Evolutionary conservation across 2,329 filamentous ascomycete genomes (phyloP).

Genomic region (Gliomastix tumulicola): DNA sequence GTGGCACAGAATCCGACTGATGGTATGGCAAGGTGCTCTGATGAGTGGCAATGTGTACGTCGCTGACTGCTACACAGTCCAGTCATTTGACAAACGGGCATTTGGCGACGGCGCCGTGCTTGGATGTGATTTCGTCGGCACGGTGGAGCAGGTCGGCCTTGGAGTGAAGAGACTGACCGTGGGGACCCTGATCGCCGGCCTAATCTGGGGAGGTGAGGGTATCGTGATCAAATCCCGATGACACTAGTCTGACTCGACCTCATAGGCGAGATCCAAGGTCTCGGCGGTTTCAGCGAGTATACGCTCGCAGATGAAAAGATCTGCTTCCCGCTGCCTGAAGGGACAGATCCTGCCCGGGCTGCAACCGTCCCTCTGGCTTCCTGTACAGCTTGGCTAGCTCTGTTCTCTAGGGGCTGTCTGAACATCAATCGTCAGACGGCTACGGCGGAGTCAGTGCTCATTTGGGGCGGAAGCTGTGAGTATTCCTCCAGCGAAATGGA

Average conservation of each 20-base stretch:
- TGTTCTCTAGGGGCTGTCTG: constrained; percentile 28
- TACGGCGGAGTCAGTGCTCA: constrained; percentile 17
- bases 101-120: constrained; percentile 28
- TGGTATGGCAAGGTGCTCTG: neutral
- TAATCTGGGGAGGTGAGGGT: constrained; percentile 20
- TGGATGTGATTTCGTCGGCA: constrained; percentile 28
- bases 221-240: too few species aligned
- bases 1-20: neutral
- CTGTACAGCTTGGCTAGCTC: constrained; percentile 27
- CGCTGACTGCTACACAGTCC: too few species aligned
- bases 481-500: too few species aligned
- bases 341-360: constrained; percentile 19
- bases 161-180: constrained; percentile 9
- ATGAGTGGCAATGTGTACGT: too few species aligned
- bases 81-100: constrained; percentile 16
- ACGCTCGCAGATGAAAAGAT: constrained; percentile 30
- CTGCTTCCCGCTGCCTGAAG: constrained; percentile 26
- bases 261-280: constrained; percentile 15
- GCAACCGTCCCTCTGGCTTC: constrained; percentile 30
- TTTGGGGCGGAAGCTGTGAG: constrained; percentile 37
- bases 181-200: constrained; percentile 13
- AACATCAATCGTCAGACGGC: constrained; percentile 15
- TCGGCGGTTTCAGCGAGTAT: constrained; percentile 31
- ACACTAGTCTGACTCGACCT: too few species aligned
- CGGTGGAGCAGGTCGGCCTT: constrained; percentile 21